Conservation (phyloP, 2,329 filamentous ascomycete species). For the Verticillium tricorpus region DNA sequence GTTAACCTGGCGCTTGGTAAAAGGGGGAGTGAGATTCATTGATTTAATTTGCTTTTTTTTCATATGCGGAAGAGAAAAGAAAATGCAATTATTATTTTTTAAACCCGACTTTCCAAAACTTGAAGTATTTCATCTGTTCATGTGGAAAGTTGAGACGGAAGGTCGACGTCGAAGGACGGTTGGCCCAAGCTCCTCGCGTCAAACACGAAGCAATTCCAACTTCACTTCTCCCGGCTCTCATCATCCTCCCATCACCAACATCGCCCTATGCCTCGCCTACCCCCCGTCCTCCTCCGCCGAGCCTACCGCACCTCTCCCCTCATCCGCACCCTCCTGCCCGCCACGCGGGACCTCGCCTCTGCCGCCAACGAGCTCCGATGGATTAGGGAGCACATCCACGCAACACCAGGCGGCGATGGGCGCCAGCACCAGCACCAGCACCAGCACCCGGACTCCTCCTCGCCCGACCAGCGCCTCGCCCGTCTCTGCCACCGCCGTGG, state of each 20-base stretch:
- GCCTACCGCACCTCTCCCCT: slow-evolving; percentile 51
- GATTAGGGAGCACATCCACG: slow-evolving; percentile 58
- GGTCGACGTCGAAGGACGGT: neutral
- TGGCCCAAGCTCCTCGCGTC: slow-evolving; percentile 7
- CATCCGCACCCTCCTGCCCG: slow-evolving; percentile 56
- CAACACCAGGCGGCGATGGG: slow-evolving; percentile 6
- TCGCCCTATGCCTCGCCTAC: slow-evolving; percentile 56
- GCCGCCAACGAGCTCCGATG: slow-evolving; percentile 68
- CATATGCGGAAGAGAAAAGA: no score
- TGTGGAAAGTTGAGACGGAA: no score
- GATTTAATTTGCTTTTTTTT: no score
- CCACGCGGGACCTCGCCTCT: slow-evolving; percentile 58
- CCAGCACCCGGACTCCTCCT: slow-evolving; percentile 3
- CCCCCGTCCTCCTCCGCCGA: slow-evolving; percentile 50
- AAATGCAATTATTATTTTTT: no score
- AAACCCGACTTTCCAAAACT: no score
- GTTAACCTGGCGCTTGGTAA: neutral
- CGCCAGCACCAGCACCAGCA: neutral
- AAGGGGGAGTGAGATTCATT: no score
- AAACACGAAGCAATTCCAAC: neutral
- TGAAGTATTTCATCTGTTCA: no score
- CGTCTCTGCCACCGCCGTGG: slow-evolving; percentile 45
- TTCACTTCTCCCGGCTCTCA: neutral
- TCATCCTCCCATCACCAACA: neutral
- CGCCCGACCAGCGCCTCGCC: slow-evolving; percentile 18